These are phyloP conservation scores for Jacaranda mimosifolia DNA, from an alignment of 257 asterid genomes.

Conservation along the genomic window DNA sequence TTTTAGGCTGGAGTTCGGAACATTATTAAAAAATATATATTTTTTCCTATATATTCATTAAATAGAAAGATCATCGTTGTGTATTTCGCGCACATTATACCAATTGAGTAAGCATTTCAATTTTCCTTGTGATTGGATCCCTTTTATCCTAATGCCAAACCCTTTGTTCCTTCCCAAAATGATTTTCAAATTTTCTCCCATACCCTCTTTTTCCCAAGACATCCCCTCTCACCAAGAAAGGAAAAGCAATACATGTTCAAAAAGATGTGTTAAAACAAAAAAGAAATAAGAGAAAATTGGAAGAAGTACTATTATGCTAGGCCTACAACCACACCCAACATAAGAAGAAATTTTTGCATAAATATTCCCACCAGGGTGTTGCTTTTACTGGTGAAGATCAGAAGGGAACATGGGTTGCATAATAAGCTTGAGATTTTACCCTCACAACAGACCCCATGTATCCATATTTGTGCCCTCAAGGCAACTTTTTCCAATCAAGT, in stretches of 20 bases:
- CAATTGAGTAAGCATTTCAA: not conserved
- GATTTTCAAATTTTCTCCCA: not conserved
- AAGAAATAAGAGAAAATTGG: constrained; percentile 25
- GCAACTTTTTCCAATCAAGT: constrained; percentile 48
- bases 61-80: too few relatives aligned
- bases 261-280: not conserved
- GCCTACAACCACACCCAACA: constrained; percentile 31
- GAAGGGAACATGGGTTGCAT: constrained; percentile 35
- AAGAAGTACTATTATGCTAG: constrained; percentile 17
- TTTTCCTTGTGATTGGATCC: not conserved
- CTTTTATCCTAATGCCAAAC: not conserved
- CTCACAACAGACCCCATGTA: constrained; percentile 35
- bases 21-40: too few relatives aligned
- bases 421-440: constrained; percentile 23
- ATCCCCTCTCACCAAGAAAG: constrained; percentile 13
- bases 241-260: constrained; percentile 24
- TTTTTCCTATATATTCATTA: too few relatives aligned
- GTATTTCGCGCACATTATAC: too few relatives aligned
- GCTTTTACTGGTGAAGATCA: constrained; percentile 24
- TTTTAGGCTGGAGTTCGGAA: too few relatives aligned
- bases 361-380: constrained; percentile 12
- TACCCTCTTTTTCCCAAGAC: not conserved
- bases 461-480: constrained; percentile 20
- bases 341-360: not conserved
- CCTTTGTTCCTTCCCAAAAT: not conserved